These are phyloP conservation scores for Ceratobasidium sp. DNA, from an alignment of 1,284 basidiomycete species.

Conservation along the genomic window DNA sequence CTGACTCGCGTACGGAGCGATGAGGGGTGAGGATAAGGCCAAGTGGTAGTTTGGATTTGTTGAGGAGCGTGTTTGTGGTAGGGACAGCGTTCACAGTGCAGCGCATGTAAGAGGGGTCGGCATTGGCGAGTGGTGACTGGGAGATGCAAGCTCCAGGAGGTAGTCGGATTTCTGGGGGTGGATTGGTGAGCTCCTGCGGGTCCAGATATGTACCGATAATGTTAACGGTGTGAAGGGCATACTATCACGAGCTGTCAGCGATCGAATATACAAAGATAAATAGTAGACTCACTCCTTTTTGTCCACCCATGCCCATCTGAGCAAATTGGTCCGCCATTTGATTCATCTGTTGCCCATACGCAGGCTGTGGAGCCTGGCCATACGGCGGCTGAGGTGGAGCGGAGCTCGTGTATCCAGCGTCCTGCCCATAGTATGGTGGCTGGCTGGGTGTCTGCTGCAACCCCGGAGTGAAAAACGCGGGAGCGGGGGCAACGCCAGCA, in stretches of 20 bases:
- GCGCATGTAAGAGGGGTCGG: slow-evolving; percentile 93
- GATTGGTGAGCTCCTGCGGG: slow-evolving; percentile 81
- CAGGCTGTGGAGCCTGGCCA: slow-evolving; percentile 50
- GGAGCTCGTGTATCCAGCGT: slow-evolving; percentile 47
- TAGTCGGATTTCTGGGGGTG: slow-evolving; percentile 90
- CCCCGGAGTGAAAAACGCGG: slow-evolving; percentile 81
- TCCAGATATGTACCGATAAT: slow-evolving; percentile 91
- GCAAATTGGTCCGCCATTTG: slow-evolving; percentile 86
- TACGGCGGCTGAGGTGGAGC: slow-evolving; percentile 63
- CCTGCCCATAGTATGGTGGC: slow-evolving; percentile 58
- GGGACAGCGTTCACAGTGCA: slow-evolving; percentile 94
- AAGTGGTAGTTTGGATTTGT: slow-evolving; percentile 94
- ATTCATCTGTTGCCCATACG: slow-evolving; percentile 60
- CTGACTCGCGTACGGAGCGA: slow-evolving; percentile 72
- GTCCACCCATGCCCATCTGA: slow-evolving; percentile 80
- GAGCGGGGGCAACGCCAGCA: slow-evolving; percentile 49
- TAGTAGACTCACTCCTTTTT: slow-evolving; percentile 63
- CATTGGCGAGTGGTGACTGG: slow-evolving; percentile 82
- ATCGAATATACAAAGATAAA: background rate
- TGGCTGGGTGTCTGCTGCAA: slow-evolving; percentile 61
- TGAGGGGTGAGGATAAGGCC: slow-evolving; percentile 94
- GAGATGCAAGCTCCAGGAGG: slow-evolving; percentile 86
- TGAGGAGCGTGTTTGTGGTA: slow-evolving; percentile 89
- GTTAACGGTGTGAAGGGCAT: slow-evolving; percentile 85
- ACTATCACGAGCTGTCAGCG: slow-evolving; percentile 53